Conservation (phyloP, 768 basidiomycete genomes). For the Termitomyces sp. region DNA sequence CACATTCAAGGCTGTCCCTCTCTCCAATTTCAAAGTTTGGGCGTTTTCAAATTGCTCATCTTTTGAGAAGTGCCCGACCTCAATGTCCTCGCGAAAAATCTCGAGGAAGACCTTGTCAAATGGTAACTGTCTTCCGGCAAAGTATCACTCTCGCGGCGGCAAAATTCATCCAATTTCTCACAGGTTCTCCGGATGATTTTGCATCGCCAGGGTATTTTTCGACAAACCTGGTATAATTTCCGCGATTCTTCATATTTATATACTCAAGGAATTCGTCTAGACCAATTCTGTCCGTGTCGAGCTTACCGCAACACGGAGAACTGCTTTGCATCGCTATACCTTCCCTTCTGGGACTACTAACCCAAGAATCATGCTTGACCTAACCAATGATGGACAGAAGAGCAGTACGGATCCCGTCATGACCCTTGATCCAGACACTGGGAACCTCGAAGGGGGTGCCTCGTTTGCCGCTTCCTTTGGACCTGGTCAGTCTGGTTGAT, state of each 20-base stretch:
- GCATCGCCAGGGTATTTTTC: constrained; percentile 66
- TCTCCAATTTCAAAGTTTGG: constrained; percentile 61
- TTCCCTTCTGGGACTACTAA: constrained; percentile 40
- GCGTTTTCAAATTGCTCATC: constrained; percentile 44
- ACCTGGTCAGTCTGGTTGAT: constrained; percentile 24
- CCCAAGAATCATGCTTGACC: constrained; percentile 53
- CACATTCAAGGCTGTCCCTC: constrained; percentile 34
- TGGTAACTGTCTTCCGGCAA: constrained; percentile 26
- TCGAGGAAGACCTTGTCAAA: constrained; percentile 41
- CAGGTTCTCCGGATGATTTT: constrained; percentile 53
- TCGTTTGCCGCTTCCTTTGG: constrained; percentile 54
- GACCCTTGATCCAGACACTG: constrained; percentile 41
- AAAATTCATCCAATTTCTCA: neutral
- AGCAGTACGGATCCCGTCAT: constrained; percentile 45
- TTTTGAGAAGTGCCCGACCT: constrained; percentile 49
- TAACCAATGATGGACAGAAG: constrained; percentile 55
- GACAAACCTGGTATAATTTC: constrained; percentile 41
- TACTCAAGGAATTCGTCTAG: constrained; percentile 18
- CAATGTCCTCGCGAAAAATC: constrained; percentile 38
- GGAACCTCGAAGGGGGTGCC: constrained; percentile 42
- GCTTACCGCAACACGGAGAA: constrained; percentile 51
- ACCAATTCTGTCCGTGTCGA: constrained; percentile 53
- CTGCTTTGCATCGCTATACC: constrained; percentile 55
- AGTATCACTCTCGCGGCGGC: neutral
- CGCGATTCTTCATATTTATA: neutral